phyloP scores from a whole-genome alignment of 2,329 filamentous ascomycete genomes.

The Tolypocladium guangdongense region DNA sequence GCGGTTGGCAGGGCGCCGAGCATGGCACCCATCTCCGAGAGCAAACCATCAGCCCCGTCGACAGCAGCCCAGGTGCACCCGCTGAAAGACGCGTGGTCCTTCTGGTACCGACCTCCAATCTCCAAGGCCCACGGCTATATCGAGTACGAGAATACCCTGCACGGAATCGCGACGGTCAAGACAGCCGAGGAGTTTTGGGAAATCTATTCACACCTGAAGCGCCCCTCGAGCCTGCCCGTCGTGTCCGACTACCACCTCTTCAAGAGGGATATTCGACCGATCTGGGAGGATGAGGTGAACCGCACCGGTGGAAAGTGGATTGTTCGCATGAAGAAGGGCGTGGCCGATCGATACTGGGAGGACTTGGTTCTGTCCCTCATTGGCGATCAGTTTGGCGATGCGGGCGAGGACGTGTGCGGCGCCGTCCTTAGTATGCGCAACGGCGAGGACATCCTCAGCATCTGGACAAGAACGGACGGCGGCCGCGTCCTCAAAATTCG shows the following conservation, averaged over 20 bases:
- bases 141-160: conserved; percentile 95
- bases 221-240: conserved; percentile 75
- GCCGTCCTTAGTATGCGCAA: conserved; percentile 89
- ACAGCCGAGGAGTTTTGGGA: conserved; percentile 87
- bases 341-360: conserved; percentile 95
- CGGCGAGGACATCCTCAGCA: conserved; percentile 92
- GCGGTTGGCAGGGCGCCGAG: conserved; percentile 16
- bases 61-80: conserved; percentile 35
- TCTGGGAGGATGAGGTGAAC: conserved; percentile 98
- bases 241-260: conserved; percentile 98
- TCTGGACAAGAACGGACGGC: conserved; percentile 92
- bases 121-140: conserved; percentile 80
- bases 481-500: conserved; percentile 93
- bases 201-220: conserved; percentile 80
- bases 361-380: conserved; percentile 82
- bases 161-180: conserved; percentile 70
- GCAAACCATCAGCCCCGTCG: conserved; percentile 20
- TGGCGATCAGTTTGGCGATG: conserved; percentile 89
- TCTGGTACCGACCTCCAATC: conserved; percentile 95
- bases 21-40: conserved; percentile 37
- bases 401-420: conserved; percentile 87
- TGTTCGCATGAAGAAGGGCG: conserved; percentile 90
- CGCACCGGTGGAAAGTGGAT: conserved; percentile 97
- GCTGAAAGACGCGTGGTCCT: conserved; percentile 82
- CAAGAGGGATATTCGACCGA: conserved; percentile 88